Evolutionary conservation across 176 grass and related monocot genomes (phyloP), one percentile per base, ranked within the genome.

Genomic region (Avena atlantica): DNA sequence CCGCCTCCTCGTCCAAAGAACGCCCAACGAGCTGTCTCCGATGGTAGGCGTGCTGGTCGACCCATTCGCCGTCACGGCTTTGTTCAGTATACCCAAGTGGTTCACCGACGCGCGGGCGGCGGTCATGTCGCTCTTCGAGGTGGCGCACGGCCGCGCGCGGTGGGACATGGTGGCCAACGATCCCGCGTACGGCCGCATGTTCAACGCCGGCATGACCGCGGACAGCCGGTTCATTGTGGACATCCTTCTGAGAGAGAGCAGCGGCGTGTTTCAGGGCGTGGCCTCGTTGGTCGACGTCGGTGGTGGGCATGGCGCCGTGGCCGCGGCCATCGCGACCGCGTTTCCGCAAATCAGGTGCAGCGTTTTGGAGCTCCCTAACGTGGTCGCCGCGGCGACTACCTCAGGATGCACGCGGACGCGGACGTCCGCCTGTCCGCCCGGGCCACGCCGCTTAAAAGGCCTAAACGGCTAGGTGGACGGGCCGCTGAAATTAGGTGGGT

Each of bases 41-140:
- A 12, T 13, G 9, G 2, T 61, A 1, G 21, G 2, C 15, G 34
- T 14, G 21, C 48, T 60, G 14, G 64, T 79, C 3, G 12, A 84
- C 3, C 81, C 81, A 12, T 16, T 45, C 40, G 17, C 50, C 27
- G 4, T 34, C 8, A 19, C 24, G 36, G 20, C 80, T 15, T 11
- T 6, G 19, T 31, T 78, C 11, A 29, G 56, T 44, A 13, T 87
- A 24, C 13, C 21, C 4, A 6, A 40, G 3, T 91, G 89, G 89
- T 66, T 87, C 74, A 71, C 69, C 25, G 52, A 45, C 52, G 75
- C 9, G 47, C n/a, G 4, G 25, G n/a, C 14, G 34, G 40, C 21
- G 12, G 12, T 20, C 9, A 5, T 80, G 14, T 12, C 69, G 10
- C 79, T 64, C 8, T 81, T 51, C 62, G 9, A 64, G 8, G 14